phyloP scores from a whole-genome alignment of 768 basidiomycete species.

The Calocybe gangraenosa region DNA sequence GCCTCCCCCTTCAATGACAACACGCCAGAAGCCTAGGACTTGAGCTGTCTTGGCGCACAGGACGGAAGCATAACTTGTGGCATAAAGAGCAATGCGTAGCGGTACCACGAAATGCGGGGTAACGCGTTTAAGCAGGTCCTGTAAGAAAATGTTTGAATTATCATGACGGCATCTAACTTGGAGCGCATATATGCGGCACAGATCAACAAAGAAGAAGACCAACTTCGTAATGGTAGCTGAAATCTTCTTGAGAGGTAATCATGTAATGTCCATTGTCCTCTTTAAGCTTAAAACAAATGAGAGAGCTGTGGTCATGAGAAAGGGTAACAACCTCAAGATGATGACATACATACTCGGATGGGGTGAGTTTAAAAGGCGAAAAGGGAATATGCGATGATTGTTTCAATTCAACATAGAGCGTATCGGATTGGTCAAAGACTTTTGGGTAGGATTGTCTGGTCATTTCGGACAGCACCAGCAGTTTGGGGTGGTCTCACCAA shows the following conservation, averaged over 20 bases:
- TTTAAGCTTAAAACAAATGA: conserved; percentile 48
- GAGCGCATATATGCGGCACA: conserved; percentile 4
- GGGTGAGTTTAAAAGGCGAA: conserved; percentile 38
- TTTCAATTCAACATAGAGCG: conserved; percentile 46
- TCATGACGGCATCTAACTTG: too few species aligned
- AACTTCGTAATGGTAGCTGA: conserved; percentile 27
- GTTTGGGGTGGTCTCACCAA: conserved; percentile 39
- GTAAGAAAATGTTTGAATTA: conserved; percentile 8
- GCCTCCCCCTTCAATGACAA: too few species aligned
- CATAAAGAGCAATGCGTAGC: conserved; percentile 13
- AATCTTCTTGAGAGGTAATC: conserved; percentile 54
- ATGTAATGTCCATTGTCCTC: conserved; percentile 36
- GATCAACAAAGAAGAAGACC: not conserved
- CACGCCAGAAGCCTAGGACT: conserved; percentile 26
- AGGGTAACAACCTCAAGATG: too few species aligned
- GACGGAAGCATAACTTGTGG: conserved; percentile 15
- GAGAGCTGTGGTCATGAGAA: conserved; percentile 27
- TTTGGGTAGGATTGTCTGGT: too few species aligned
- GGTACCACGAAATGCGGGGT: conserved; percentile 20
- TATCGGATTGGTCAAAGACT: conserved; percentile 19
- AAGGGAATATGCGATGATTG: conserved; percentile 53
- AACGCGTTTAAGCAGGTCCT: conserved; percentile 20
- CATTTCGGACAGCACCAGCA: too few species aligned
- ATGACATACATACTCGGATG: conserved; percentile 35
- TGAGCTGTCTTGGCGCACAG: conserved; percentile 23